A percentile compares a stretch with the other conserved stretches of the same genome.
phyloP scores from a whole-genome alignment of 176 grass and related monocot species.

The Avena sativa region DNA sequence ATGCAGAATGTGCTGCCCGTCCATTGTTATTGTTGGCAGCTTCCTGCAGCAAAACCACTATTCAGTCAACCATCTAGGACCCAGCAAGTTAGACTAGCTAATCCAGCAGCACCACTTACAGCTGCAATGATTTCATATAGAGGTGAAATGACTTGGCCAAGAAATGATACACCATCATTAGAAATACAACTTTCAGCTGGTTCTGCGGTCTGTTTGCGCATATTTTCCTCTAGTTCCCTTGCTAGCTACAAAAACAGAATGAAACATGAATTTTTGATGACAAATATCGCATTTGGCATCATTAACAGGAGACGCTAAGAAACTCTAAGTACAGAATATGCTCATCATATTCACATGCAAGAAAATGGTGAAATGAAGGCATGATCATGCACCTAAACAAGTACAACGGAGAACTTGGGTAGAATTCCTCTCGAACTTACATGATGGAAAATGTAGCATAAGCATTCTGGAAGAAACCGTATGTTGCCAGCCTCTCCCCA shows the following conservation, averaged over 20 bases:
- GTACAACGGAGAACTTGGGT: not conserved
- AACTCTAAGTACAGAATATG: not conserved
- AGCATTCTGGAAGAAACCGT: conserved; percentile 87
- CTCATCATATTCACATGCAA: conserved; percentile 16
- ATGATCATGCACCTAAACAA: conserved; percentile 27
- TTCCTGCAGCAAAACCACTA: conserved; percentile 68
- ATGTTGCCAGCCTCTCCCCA: conserved; percentile 97
- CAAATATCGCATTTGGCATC: conserved; percentile 3
- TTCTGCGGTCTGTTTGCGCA: conserved; percentile 59
- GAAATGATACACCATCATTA: conserved; percentile 72
- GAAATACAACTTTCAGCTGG: conserved; percentile 72
- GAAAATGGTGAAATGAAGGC: conserved; percentile 33
- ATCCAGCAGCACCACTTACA: conserved; percentile 54
- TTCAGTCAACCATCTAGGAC: conserved; percentile 37
- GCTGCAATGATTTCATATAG: conserved; percentile 78
- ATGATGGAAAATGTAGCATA: conserved; percentile 98
- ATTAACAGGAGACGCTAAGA: not conserved
- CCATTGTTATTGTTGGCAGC: conserved; percentile 78
- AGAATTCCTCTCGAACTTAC: conserved; percentile 63
- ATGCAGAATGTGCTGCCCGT: conserved; percentile 85
- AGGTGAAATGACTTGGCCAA: conserved; percentile 84
- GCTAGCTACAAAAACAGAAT: conserved; percentile 65
- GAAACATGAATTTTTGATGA: conserved; percentile 32
- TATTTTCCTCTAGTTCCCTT: conserved; percentile 76
- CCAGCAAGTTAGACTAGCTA: conserved; percentile 29